Conservation (phyloP, 106 monocot genomes). For the Dioscorea dumetorum region DNA sequence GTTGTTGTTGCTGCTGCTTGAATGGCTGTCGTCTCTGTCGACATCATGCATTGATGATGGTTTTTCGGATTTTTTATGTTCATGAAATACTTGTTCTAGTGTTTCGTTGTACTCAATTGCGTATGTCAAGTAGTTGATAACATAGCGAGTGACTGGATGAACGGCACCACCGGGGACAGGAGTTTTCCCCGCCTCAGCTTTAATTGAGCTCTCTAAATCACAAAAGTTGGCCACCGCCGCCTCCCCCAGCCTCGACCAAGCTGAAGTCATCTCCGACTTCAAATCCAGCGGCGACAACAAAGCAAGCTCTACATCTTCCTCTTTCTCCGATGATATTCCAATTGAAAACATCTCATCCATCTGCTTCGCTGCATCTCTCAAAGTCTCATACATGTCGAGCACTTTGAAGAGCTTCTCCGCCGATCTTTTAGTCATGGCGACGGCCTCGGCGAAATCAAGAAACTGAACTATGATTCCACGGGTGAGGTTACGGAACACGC, state of each 20-base stretch:
- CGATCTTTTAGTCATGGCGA: constrained; percentile 45
- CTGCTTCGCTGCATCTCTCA: constrained; percentile 32
- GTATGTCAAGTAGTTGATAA: constrained; percentile 47
- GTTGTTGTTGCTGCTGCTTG: not conserved
- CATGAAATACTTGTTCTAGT: constrained; percentile 22
- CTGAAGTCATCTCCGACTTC: constrained; percentile 17
- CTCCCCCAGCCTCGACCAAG: constrained; percentile 24
- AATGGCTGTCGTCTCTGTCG: not conserved
- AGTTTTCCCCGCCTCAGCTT: constrained; percentile 23
- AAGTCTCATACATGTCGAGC: constrained; percentile 67
- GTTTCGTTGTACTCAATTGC: constrained; percentile 40
- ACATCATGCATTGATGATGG: not conserved
- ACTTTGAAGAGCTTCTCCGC: constrained; percentile 78
- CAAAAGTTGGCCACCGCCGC: constrained; percentile 31
- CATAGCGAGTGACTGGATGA: constrained; percentile 44
- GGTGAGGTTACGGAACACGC: constrained; percentile 36
- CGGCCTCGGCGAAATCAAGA: constrained; percentile 60
- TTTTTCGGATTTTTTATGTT: constrained; percentile 11
- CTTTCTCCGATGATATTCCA: not conserved
- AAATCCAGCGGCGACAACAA: constrained; percentile 13
- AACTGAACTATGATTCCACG: constrained; percentile 29
- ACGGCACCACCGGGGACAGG: constrained; percentile 48
- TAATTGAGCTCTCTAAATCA: constrained; percentile 36
- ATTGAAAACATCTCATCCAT: constrained; percentile 25
- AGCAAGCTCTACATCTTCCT: not conserved